Conservation (phyloP, 441 rosid genomes). For the Biscutella auriculata region DNA sequence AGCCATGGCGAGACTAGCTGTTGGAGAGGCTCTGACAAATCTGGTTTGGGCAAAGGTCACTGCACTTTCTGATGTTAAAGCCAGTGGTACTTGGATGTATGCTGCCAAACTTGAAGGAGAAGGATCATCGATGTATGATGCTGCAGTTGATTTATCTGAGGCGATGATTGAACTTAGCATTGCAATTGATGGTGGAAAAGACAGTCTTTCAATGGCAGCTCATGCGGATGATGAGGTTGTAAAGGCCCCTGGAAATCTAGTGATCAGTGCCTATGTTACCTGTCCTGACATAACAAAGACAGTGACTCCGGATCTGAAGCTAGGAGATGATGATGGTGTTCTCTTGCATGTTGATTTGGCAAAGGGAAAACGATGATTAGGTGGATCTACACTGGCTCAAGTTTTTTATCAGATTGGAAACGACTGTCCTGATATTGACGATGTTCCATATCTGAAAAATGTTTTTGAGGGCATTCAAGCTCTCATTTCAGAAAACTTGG, state of each 20-base stretch:
- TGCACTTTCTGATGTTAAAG: constrained; percentile 83
- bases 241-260: constrained; percentile 96
- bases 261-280: constrained; percentile 76
- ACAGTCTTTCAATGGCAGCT: constrained; percentile 95
- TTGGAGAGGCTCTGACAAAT: constrained; percentile 91
- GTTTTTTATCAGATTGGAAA: constrained; percentile 78
- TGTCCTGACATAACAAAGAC: constrained; percentile 86
- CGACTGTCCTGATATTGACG: constrained; percentile 84
- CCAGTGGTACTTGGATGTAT: constrained; percentile 97
- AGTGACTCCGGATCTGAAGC: constrained; percentile 84
- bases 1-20: constrained; percentile 92
- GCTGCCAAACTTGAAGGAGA: constrained; percentile 97
- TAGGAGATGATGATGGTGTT: constrained; percentile 59
- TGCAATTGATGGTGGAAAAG: constrained; percentile 97
- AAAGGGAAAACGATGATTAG: constrained; percentile 73
- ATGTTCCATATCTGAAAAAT: constrained; percentile 57
- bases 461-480: constrained; percentile 67
- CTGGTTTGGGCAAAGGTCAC: constrained; percentile 90
- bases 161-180: constrained; percentile 92
- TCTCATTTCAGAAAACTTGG: constrained; percentile 43
- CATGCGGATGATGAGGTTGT: constrained; percentile 71
- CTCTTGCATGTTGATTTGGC: constrained; percentile 79
- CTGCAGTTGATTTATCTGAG: constrained; percentile 66
- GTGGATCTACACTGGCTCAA: constrained; percentile 92
- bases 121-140: constrained; percentile 95